Conservation (phyloP, 176 grass and related monocot species). For the Eleusine indica region DNA sequence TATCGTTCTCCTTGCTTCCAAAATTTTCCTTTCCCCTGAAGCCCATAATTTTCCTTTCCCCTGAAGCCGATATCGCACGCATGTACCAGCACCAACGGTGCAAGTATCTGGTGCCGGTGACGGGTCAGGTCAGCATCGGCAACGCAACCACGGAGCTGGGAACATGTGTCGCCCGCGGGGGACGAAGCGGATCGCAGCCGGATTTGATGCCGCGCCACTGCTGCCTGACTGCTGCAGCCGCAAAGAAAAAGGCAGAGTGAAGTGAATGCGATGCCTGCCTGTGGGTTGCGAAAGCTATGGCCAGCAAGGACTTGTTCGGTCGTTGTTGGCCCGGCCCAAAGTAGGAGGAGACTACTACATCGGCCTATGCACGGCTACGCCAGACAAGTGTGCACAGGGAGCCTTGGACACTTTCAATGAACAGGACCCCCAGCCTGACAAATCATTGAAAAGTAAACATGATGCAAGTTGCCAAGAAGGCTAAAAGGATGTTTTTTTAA, state of each 20-base stretch:
- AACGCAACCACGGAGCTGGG: conserved; percentile 11
- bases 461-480: too few species aligned
- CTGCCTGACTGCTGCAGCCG: too few species aligned
- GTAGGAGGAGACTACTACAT: neutral
- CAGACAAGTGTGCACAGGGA: neutral
- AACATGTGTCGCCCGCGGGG: conserved; percentile 38
- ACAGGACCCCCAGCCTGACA: too few species aligned
- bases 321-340: conserved; percentile 27
- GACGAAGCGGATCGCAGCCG: conserved; percentile 13
- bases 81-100: neutral
- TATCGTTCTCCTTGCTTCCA: neutral
- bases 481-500: too few species aligned
- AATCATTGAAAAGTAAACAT: too few species aligned
- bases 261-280: neutral
- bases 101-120: conserved; percentile 6
- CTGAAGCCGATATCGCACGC: neutral
- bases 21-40: neutral
- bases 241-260: neutral
- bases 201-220: conserved; percentile 11
- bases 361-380: neutral
- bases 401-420: too few species aligned
- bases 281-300: neutral
- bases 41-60: too few species aligned
- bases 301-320: too few species aligned
- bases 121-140: neutral